Base-by-base conservation (phyloP, 1,284 basidiomycete species). In the Cryptococcus jaspeensis region DNA sequence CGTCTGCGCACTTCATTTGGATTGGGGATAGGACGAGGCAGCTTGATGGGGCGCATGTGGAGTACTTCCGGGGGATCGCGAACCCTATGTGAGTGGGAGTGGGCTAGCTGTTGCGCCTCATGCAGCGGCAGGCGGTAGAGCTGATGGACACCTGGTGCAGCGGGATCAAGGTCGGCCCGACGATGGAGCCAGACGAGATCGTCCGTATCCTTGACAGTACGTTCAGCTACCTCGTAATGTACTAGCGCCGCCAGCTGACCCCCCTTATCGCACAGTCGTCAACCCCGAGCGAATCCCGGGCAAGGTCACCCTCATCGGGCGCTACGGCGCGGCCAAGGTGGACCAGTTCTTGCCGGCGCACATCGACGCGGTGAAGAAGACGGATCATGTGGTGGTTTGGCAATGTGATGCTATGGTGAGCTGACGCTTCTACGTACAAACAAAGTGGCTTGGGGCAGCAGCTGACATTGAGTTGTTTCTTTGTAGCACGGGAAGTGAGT, bases 11-110 rank as follows among this genome's bases (percentile, higher is more conserved):
- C 74, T 95, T 95, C 76, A 79, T 98, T 58, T 99, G 95, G 95
- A 90, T 99, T 53, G 95, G 95, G 0, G 95, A 99, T 78, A 84
- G 95, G 49, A 99, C 95, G n/a, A 81, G 95, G 44, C 91, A 96
- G 76, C 79, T 97, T 3, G 85, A 87, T 58, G 92, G 92, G 16
- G 95, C 94, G 1, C 95, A 99, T 72, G 86, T 97, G 35, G 95
- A 98, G 79, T 95, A 94, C 76, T 94, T 95, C 77, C 81, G 92
- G 48, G 92, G 94, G 4, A 91, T 99, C 57, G 84, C 90, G 48
- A 99, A 99, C 76, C 95, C 95, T 0, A 91, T 99, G 72, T 75
- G 52, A 67, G 73, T 60, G 23, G 22, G 5, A n/a, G 38, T 25
- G 22, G 41, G 5, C 28, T 32, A 9, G 28, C 9, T n/a, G n/a